Percentiles rank a stretch among this genome's conserved stretches.
phyloP scores from a whole-genome alignment of 1,284 basidiomycete genomes.

The Moesziomyces sp. region DNA sequence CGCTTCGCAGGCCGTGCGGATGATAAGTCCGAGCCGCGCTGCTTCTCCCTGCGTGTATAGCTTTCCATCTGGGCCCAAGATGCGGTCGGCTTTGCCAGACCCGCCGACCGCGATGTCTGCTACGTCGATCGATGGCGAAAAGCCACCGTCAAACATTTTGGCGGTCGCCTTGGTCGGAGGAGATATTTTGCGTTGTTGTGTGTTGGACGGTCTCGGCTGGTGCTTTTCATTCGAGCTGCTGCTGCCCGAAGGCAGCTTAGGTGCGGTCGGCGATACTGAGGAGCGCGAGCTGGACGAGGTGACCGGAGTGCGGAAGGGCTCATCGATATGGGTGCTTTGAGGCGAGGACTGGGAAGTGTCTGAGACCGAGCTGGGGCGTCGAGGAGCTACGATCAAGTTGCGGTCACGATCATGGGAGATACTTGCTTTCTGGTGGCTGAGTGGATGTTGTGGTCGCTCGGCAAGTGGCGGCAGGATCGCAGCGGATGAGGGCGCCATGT shows the following conservation, averaged over 20 bases:
- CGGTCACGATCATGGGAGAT: neutral
- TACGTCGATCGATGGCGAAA: constrained; percentile 1
- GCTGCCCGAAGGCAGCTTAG: neutral
- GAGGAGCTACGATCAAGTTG: neutral
- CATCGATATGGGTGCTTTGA: neutral
- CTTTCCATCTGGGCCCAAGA: constrained; percentile 47
- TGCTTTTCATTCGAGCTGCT: constrained; percentile 8
- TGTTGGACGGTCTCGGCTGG: constrained; percentile 2
- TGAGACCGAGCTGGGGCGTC: neutral
- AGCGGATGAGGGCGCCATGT: constrained; percentile 8
- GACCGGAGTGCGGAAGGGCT: neutral
- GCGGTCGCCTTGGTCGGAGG: neutral
- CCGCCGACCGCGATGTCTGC: constrained; percentile 1
- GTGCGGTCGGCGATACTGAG: neutral
- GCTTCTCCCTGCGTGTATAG: constrained; percentile 49
- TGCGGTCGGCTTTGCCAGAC: constrained; percentile 21
- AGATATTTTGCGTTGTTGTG: neutral
- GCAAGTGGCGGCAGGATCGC: constrained; percentile 2
- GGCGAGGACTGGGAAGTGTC: neutral
- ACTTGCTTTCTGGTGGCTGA: neutral
- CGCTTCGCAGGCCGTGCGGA: constrained; percentile 57
- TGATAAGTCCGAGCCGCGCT: constrained; percentile 42
- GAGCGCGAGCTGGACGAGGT: neutral
- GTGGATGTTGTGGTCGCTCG: neutral
- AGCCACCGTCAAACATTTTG: constrained; percentile 21